Evolutionary conservation across 2,329 filamentous ascomycete genomes (phyloP), one percentile per base, ranked within the genome.

Genomic region (Fusarium pseudograminearum): DNA sequence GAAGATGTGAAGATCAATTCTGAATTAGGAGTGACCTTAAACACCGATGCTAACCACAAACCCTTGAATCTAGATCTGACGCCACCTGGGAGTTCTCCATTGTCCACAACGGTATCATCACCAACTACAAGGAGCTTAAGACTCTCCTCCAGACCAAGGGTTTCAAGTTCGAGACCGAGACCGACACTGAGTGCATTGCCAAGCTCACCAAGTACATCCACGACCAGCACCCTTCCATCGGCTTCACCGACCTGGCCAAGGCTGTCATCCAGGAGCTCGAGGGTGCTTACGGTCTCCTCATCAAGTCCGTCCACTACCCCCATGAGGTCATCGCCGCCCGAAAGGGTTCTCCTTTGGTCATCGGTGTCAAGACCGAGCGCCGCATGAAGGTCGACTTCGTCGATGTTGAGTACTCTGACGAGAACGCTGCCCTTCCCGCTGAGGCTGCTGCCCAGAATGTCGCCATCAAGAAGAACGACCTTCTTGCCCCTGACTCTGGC

Each of bases 371-470:
- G 85, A 98, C 96, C 59, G 88, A 94, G 83, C 97, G 92, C 87
- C 97, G 97, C 85, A 98, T 99, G 96, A 99, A 98, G 91, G 96
- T 99, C 69, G 96, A 99, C 85, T 99, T 99, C 78, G 96, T 99
- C 80, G 96, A 99, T 80, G 96, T 99, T 67, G 96, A 99, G 84
- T 98, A 95, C 81, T 92, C 91, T 53, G 94, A 97, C 77, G 93
- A 97, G 76, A 90, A 91, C 77, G 86, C 85, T 73, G 88, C 92
- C 73, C 91, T 99, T 67, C 91, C 96, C 38, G 96, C 96, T 56
- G 96, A 99, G 88, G 90, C 91, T 72, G 96, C 96, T 67, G 95
- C 95, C 64, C 96, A 99, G 85, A 98, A 98, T 79, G 93, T 94
- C 67, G 96, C 96, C 63, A 86, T 98, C 76, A 98, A 98, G 90